Conservation (phyloP, 2,329 filamentous ascomycete species). For the Sordariomycetes sp. region DNA sequence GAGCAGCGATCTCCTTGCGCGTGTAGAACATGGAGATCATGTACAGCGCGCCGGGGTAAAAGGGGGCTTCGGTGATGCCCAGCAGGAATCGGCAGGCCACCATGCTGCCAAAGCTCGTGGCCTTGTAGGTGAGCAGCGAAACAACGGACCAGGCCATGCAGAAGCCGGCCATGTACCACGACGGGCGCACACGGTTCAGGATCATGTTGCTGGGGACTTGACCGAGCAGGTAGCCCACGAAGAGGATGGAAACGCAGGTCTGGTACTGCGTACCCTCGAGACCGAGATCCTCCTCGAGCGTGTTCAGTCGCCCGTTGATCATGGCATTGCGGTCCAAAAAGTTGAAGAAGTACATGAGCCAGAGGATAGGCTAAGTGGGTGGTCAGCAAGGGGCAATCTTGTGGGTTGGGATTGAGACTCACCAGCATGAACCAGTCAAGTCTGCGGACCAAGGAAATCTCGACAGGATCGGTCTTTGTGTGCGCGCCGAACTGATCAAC, state of each 20-base stretch:
- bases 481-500: constrained; percentile 18
- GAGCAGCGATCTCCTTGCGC: constrained; percentile 48
- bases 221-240: constrained; percentile 35
- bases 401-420: neutral
- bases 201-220: constrained; percentile 41
- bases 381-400: neutral
- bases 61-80: constrained; percentile 11
- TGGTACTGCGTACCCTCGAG: constrained; percentile 18
- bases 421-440: constrained; percentile 15
- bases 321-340: constrained; percentile 20
- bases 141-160: neutral
- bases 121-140: neutral
- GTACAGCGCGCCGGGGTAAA: constrained; percentile 13
- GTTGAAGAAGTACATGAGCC: constrained; percentile 14
- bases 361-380: constrained; percentile 15
- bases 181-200: constrained; percentile 35
- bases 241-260: constrained; percentile 8
- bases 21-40: constrained; percentile 42
- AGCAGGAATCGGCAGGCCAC: constrained; percentile 8
- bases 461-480: constrained; percentile 10
- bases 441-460: constrained; percentile 14
- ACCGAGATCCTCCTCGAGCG: constrained; percentile 15
- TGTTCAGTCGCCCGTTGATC: constrained; percentile 16
- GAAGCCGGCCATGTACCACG: neutral
- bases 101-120: constrained; percentile 1